Conservation (phyloP, 345 rosid genomes). For the Lumnitzera littorea region DNA sequence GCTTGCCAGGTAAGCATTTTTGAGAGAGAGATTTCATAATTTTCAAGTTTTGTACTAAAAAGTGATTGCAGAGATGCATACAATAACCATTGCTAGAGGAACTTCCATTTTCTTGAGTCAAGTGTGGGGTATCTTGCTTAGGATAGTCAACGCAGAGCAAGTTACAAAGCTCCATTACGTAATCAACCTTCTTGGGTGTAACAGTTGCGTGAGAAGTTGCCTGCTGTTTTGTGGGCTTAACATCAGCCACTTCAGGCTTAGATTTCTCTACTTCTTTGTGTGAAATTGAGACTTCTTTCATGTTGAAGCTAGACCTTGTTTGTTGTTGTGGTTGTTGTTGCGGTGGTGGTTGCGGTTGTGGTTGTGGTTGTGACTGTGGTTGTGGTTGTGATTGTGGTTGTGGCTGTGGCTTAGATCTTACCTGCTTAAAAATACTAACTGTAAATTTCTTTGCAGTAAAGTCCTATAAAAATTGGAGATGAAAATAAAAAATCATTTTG, state of each 20-base stretch:
- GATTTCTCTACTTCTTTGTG: conserved; percentile 20
- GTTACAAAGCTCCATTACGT: conserved; percentile 60
- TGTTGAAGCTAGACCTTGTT: background rate
- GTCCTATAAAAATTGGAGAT: no score
- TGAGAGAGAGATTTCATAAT: background rate
- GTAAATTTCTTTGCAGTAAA: no score
- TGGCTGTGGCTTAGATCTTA: no score
- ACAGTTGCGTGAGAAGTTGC: conserved; percentile 11
- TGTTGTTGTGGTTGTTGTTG: no score
- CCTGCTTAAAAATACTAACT: no score
- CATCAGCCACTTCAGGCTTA: conserved; percentile 19
- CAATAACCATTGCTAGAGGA: conserved; percentile 16
- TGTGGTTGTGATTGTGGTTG: no score
- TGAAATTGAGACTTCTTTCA: conserved; percentile 8
- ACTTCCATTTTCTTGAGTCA: conserved; percentile 8
- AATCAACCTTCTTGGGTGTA: conserved; percentile 40
- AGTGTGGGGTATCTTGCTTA: conserved; percentile 16
- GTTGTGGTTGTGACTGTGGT: no score
- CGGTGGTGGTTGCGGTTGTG: no score
- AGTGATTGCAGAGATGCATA: conserved; percentile 11
- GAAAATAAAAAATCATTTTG: no score
- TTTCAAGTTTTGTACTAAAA: background rate
- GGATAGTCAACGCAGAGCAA: conserved; percentile 46
- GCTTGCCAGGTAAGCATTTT: background rate
- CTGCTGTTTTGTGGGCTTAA: conserved; percentile 22